Evolutionary conservation across 2,329 filamentous ascomycete species (phyloP).

Genomic region (Sclerotinia nivalis): DNA sequence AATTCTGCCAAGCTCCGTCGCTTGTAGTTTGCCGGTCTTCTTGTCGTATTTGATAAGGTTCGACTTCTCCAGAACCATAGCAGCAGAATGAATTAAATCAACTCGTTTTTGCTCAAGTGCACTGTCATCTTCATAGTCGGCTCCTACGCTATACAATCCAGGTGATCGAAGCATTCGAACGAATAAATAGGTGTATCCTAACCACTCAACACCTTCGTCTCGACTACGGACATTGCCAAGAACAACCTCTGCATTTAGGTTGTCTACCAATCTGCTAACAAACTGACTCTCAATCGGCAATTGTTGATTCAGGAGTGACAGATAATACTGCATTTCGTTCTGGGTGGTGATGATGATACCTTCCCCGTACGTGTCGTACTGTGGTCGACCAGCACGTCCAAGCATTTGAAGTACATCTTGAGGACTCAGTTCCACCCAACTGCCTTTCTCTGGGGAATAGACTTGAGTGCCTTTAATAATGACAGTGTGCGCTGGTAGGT

Average conservation of each 20-base stretch:
- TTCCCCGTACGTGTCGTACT: slow-evolving; percentile 97
- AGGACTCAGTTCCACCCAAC: slow-evolving; percentile 95
- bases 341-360: slow-evolving; percentile 99
- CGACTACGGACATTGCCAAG: slow-evolving; percentile 88
- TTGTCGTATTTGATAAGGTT: slow-evolving; percentile 94
- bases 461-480: slow-evolving; percentile 99
- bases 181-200: slow-evolving; percentile 97
- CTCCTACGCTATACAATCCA: slow-evolving; percentile 90
- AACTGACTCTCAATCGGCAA: slow-evolving; percentile 97
- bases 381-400: slow-evolving; percentile 91
- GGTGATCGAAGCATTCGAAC: slow-evolving; percentile 96
- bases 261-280: slow-evolving; percentile 89
- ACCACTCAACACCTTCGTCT: slow-evolving; percentile 98
- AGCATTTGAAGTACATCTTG: slow-evolving; percentile 99
- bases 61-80: slow-evolving; percentile 80
- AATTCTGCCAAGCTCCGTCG: slow-evolving; percentile 91
- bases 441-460: slow-evolving; percentile 97
- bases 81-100: slow-evolving; percentile 94
- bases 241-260: slow-evolving; percentile 94
- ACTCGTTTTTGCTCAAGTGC: slow-evolving; percentile 94
- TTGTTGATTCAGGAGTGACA: slow-evolving; percentile 95
- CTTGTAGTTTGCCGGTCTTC: slow-evolving; percentile 82
- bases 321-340: slow-evolving; percentile 92
- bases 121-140: slow-evolving; percentile 91
- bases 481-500: slow-evolving; percentile 94